Base-by-base conservation (phyloP, 495 filamentous ascomycete species). In the Hypoxylon rickii region DNA sequence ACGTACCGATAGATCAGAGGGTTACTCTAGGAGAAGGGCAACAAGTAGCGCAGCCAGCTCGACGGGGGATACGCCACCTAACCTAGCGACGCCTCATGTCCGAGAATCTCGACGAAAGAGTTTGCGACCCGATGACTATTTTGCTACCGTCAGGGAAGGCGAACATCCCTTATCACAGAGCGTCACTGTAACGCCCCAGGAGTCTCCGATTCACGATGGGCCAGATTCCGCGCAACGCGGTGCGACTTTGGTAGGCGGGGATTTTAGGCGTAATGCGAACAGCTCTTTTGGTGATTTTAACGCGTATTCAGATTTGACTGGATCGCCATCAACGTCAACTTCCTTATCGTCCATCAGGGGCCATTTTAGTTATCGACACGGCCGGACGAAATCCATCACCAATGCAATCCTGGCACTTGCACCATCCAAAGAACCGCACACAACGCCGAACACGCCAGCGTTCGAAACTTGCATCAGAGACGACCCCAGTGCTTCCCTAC, bases 91-190 rank as follows among this genome's bases (percentile, higher is more conserved):
- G 2, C 73, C 75, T 3, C 57, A 75, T 44, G 32, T 70, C 4
- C 73, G 76, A 50, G 78, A 82, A 21, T 66, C 64, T 17, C 85
- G 89, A 34, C 83, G 89, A 21, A 79, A 75, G 36, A 95, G 90
- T 66, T 63, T 94, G 38, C 76, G 83, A 39, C 82, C 84, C 1
- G 89, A 93, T 53, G 89, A 94, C 58, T 81, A 85, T 48, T 82
- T 82, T 50, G 67, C 80, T 38, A 74, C 76, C 6, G 66, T 81
- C 12, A 78, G 76, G 42, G 70, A 77, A 17, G 74, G 77, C 21
- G 88, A 91, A 31, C 91, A 95, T 67, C 91, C 91, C 13, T 70
- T 95, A n/a, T 86, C 90, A 7, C 87, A 90, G 55, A 95, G 89
- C 59, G 83, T 89, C 22, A 86, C 85, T 22, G 89, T 83, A 13